Evolutionary conservation across 805 yeast species (phyloP), one percentile per base, ranked within the genome.

Genomic region (Priceomyces castillae): DNA sequence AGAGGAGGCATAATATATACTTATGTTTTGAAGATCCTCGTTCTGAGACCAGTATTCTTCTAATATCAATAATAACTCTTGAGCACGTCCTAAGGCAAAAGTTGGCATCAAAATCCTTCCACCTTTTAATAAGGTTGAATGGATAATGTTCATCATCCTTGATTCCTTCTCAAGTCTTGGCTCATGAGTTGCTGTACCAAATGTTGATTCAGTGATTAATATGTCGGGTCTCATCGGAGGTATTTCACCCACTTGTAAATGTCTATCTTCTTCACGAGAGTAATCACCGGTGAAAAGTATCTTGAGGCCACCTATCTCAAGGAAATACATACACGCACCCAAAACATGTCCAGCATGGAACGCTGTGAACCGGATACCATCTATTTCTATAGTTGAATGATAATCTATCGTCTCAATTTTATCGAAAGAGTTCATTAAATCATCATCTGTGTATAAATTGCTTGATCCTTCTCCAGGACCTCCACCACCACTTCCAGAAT

Each of bases 261-360:
- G 99, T 50, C 99, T 81, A 60, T 90, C 96, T 57, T 87, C 90
- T 62, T 92, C 98, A 56, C 99, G 76, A 2, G 98, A 92, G 59
- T 88, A 94, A 64, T 94, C 99, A 44, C 99, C 99, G 0, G 99
- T 94, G 61, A 92, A 94, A 40, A 94, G 64, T 0, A 89, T 75
- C 52, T 88, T 86, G 46, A 92, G 69, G 0, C 97, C 97, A 15
- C 96, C 97, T 55, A 94, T 85, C 63, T 94, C 99, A 39, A 94
- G 80, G 51, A 94, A 82, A 63, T 84, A 94, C 98, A 94, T 94
- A 10, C 98, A 97, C 9, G 99, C 98, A 43, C 99, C 99, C 35
- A 94, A 71, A 10, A 94, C 99, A 74, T 94, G 99, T n/a, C 99
- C 99, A 6, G 99, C 99, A 67, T 92, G 99, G 63, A 85, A 94